Base-by-base conservation (phyloP, 371 early-diverging fungal genomes). In the Chytridium lagenaria region DNA sequence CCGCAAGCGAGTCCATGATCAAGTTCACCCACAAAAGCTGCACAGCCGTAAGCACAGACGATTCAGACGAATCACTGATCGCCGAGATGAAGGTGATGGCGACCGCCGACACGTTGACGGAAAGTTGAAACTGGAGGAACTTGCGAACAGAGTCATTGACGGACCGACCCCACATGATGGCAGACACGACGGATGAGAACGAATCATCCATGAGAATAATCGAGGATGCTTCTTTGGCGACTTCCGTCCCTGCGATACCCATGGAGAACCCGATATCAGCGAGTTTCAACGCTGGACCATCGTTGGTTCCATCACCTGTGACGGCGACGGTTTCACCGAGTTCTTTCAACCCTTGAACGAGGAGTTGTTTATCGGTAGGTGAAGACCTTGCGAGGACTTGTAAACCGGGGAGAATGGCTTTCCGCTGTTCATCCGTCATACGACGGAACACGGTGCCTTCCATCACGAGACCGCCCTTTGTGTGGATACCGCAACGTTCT, bases 231-330 rank as follows among this genome's bases (percentile, higher is more conserved):
- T 95, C 94, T 81, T 96, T 96, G 64, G 96, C 95, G 0, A 97
- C 94, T 78, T 95, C 96, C 2, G 97, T 95, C 61, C 98, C 97
- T 34, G 95, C 86, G 74, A 96, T 93, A 67, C 98, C 98, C 98
- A 97, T 96, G 73, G 88, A 84, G 83, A 96, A 96, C 16, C 98
- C 98, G 59, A 98, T 94, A 81, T 98, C 95, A 33, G 97, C 96
- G 76, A 88, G 77, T 80, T 95, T 95, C 57, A 98, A 88, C 2
- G 97, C 95, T 22, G 96, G 97, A 1, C 92, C 95, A 81, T 98
- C 98, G 85, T 97, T 98, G 63, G 97, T 94, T 61, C 97, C 98
- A 82, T 97, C 97, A 66, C 97, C 96, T 2, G 97, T 97, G 81
- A 96, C 94, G 31, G 93, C 96, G 28, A 97, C 97, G n/a, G 95